These are phyloP conservation scores for Lonicera japonica DNA, from an alignment of 129 eudicot genomes.

Conservation along the genomic window DNA sequence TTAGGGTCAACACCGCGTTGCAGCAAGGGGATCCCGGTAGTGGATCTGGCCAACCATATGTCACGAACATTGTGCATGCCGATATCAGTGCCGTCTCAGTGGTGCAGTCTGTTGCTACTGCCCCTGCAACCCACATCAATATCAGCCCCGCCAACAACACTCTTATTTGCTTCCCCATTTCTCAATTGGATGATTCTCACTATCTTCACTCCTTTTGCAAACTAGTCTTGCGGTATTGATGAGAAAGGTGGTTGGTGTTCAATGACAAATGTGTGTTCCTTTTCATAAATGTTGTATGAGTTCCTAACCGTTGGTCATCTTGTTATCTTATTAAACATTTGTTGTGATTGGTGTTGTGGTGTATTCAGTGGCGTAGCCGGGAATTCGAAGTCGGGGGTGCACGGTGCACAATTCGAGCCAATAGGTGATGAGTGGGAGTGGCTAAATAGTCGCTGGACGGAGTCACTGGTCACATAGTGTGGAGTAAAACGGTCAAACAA, in stretches of 20 bases:
- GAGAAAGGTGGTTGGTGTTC: conserved; percentile 9
- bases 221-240: background rate
- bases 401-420: too few relatives aligned
- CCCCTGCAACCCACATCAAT: background rate
- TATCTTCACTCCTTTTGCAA: background rate
- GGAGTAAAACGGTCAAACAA: too few relatives aligned
- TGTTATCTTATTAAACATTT: background rate
- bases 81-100: conserved; percentile 43
- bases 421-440: too few relatives aligned
- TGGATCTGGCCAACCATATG: conserved; percentile 50
- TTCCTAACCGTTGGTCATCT: background rate
- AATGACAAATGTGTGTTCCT: conserved; percentile 24
- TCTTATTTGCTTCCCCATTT: background rate
- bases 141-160: conserved; percentile 2
- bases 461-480: too few relatives aligned
- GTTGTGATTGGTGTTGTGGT: conserved; percentile 6
- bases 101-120: conserved; percentile 31
- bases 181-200: background rate
- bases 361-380: too few relatives aligned
- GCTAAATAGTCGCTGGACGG: too few relatives aligned
- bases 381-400: too few relatives aligned
- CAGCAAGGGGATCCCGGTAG: conserved; percentile 53
- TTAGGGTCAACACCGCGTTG: conserved; percentile 41
- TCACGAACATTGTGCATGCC: conserved; percentile 48
- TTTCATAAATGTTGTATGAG: conserved; percentile 33